Percentiles rank a stretch among this genome's conserved stretches.
phyloP scores from a whole-genome alignment of 768 basidiomycete genomes.

The Gymnopilus junonius region DNA sequence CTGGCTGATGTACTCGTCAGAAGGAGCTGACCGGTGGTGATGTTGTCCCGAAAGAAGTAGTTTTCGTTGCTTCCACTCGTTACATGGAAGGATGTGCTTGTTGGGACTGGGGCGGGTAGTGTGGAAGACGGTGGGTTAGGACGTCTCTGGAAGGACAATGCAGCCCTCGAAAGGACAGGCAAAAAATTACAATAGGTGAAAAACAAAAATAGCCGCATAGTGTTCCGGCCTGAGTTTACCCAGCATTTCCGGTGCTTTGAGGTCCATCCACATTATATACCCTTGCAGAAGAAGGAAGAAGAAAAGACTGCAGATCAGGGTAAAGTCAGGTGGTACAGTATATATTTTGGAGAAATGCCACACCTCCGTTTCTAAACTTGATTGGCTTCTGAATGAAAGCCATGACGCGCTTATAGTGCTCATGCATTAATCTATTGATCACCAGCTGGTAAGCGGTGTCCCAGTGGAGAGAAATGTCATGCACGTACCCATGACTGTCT shows the following conservation, averaged over 20 bases:
- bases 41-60: conserved; percentile 44
- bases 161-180: background rate
- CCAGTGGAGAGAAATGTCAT: background rate
- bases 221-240: background rate
- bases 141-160: background rate
- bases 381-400: no score
- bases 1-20: conserved; percentile 33
- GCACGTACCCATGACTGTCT: background rate
- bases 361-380: no score
- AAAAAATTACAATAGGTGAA: background rate
- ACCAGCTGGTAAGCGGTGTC: background rate
- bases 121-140: background rate
- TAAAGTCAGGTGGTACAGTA: no score
- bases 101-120: background rate
- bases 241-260: background rate
- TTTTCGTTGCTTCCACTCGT: conserved; percentile 45
- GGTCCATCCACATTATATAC: background rate
- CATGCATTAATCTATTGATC: no score
- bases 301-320: no score
- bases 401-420: no score
- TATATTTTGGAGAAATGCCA: no score
- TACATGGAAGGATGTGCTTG: conserved; percentile 31
- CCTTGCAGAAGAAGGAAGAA: background rate
- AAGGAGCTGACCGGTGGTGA: conserved; percentile 43
- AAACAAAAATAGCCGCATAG: background rate